Percentiles rank a stretch among this genome's conserved stretches.
These are phyloP conservation scores for Amanita rubescens DNA, from an alignment of 768 basidiomycete species.

Conservation along the genomic window DNA sequence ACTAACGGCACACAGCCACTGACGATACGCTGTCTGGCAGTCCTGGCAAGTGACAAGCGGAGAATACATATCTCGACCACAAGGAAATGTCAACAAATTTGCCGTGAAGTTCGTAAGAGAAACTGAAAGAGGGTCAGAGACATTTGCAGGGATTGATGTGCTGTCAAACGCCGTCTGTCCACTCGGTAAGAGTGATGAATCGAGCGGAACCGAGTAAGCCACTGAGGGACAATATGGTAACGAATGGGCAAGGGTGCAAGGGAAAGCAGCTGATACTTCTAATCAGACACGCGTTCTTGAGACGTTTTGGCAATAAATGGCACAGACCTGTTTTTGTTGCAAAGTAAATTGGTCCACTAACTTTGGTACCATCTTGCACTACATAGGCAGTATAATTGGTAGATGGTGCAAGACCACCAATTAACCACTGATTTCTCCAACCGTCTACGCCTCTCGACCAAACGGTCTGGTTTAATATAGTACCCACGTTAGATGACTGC, in stretches of 20 bases:
- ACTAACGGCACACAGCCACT: slow-evolving; percentile 70
- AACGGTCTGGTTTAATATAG: slow-evolving; percentile 34
- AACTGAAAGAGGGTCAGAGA: slow-evolving; percentile 46
- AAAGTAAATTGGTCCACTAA: slow-evolving; percentile 66
- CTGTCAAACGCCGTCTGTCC: slow-evolving; percentile 38
- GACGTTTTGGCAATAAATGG: not conserved
- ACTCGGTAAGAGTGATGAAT: slow-evolving; percentile 30
- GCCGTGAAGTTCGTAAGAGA: slow-evolving; percentile 70
- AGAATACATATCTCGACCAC: slow-evolving; percentile 76
- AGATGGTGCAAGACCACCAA: slow-evolving; percentile 47
- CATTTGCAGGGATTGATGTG: slow-evolving; percentile 38
- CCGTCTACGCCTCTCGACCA: slow-evolving; percentile 55
- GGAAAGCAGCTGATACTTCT: slow-evolving; percentile 44
- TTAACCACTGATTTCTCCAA: slow-evolving; percentile 63
- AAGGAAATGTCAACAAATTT: slow-evolving; percentile 64
- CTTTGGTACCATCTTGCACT: slow-evolving; percentile 44
- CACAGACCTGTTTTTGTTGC: slow-evolving; percentile 64
- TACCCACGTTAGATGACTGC: slow-evolving; percentile 23
- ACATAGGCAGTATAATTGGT: slow-evolving; percentile 81
- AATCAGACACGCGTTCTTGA: not conserved
- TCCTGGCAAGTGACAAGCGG: slow-evolving; percentile 70
- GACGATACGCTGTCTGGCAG: slow-evolving; percentile 65
- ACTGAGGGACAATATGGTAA: slow-evolving; percentile 70
- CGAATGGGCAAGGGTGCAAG: slow-evolving; percentile 61
- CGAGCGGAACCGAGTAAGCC: slow-evolving; percentile 64